Evolutionary conservation across 2,329 filamentous ascomycete species (phyloP), one percentile per base, ranked within the genome.

Genomic region (Lecanosticta acicola): DNA sequence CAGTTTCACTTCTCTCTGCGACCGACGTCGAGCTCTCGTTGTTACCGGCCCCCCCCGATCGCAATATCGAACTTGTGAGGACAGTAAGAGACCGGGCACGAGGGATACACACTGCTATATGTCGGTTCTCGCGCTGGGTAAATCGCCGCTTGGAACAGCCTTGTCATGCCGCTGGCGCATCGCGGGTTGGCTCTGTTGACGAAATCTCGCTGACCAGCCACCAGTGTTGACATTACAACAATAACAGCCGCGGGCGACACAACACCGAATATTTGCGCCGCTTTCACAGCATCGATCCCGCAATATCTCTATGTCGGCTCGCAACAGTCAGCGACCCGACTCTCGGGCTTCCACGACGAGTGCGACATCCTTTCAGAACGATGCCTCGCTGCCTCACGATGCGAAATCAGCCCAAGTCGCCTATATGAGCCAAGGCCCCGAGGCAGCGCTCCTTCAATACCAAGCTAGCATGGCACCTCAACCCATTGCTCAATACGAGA

Each of bases 301-400:
- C 46, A 40, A 41, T 40, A 41, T 51, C 39, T 45, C 54, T 33
- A 57, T 60, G 46, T 61, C 61, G 32, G 56, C 55, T 41, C 60
- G 53, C 16, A 58, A 57, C 40, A 55, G 59, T 45, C 54, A 57
- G 42, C 50, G 54, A 43, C 62, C 62, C 17, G 55, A 59, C 19
- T 63, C 60, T 17, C 53, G 62, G 52, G 62, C 62, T 21, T 65
- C 62, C 2, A 65, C 62, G 5, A 63, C 60, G 16, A 64, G 61
- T 53, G 61, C 59, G 14, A 58, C 59, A 3, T 63, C 62, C 3
- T 56, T 58, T 24, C 58, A 53, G 39, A 49, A 62, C 39, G 60
- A 57, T 11, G 45, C 47, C 16, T 45, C 32, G 17, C 43, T 43
- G 5, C 46, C 53, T 40, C 61, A 58, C 33, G 57, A 62, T 49